Percentiles rank a stretch among this genome's conserved stretches.
Conservation (phyloP, 352 stramenopile species). For the Phytopythium montanum region DNA sequence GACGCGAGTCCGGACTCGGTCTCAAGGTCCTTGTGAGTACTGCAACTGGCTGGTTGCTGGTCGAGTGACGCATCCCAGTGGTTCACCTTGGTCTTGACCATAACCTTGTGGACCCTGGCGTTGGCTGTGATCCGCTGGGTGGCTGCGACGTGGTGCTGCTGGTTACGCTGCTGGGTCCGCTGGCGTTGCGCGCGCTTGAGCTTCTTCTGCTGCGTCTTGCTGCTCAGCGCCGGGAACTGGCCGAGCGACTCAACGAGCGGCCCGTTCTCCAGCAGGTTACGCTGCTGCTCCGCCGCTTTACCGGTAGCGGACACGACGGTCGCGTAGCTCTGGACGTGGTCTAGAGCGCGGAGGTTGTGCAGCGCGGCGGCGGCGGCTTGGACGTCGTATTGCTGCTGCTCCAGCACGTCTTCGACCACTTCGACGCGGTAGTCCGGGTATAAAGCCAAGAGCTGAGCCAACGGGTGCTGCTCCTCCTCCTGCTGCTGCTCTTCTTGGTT, state of each 20-base stretch:
- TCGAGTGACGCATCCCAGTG: conserved; percentile 31
- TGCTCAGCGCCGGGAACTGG: conserved; percentile 47
- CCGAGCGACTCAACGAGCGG: conserved; percentile 42
- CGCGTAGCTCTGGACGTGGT: conserved; percentile 60
- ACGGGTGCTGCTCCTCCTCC: conserved; percentile 38
- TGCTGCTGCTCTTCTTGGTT: conserved; percentile 26
- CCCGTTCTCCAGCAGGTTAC: conserved; percentile 18
- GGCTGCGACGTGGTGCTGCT: not conserved
- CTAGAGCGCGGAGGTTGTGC: conserved; percentile 45
- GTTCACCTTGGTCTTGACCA: not conserved
- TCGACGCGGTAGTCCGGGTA: conserved; percentile 57
- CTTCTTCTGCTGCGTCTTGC: conserved; percentile 35
- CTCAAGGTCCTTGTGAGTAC: not conserved
- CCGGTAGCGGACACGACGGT: conserved; percentile 38
- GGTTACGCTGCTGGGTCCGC: conserved; percentile 14
- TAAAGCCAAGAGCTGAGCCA: conserved; percentile 47
- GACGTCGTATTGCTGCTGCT: conserved; percentile 53
- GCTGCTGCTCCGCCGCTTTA: conserved; percentile 14
- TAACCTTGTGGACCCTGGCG: too few species aligned
- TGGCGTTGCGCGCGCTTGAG: conserved; percentile 22
- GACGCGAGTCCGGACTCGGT: conserved; percentile 52
- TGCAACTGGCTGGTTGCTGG: conserved; percentile 1
- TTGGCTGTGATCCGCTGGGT: not conserved
- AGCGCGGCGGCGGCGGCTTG: conserved; percentile 48
- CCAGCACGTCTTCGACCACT: conserved; percentile 61